phyloP scores from a whole-genome alignment of 2,329 filamentous ascomycete species.

The Fusarium nanum region DNA sequence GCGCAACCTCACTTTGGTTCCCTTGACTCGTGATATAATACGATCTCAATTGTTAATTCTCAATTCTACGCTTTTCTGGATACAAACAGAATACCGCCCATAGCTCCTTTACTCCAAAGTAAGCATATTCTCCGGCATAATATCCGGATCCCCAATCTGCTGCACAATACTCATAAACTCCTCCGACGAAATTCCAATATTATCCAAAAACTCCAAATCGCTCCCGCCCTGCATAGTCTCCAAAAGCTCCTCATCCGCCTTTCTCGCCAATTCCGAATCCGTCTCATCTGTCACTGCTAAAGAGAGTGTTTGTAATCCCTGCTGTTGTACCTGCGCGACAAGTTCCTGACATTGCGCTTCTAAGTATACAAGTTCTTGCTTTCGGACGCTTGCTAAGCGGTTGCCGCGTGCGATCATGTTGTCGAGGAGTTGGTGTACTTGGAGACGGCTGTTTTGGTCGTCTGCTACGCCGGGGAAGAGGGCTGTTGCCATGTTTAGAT shows the following conservation, averaged over 20 bases:
- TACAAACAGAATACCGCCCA: neutral
- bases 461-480: conserved; percentile 50
- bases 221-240: conserved; percentile 19
- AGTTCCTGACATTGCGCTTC: conserved; percentile 48
- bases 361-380: conserved; percentile 49
- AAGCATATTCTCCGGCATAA: conserved; percentile 37
- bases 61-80: neutral
- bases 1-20: too few species aligned
- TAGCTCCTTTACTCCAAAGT: conserved; percentile 36
- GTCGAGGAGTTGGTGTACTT: conserved; percentile 48
- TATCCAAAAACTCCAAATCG: conserved; percentile 51
- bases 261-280: conserved; percentile 7
- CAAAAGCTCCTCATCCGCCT: conserved; percentile 6
- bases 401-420: conserved; percentile 52
- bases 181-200: conserved; percentile 54
- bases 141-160: conserved; percentile 48
- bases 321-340: conserved; percentile 38
- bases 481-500: conserved; percentile 52
- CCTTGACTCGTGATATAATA: too few species aligned
- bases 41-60: too few species aligned
- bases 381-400: conserved; percentile 48
- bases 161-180: conserved; percentile 55
- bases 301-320: conserved; percentile 44
- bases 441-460: conserved; percentile 37
- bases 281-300: conserved; percentile 27